Conservation (phyloP, 225 moss, liverwort and hornwort species). For the Asterella californica region DNA sequence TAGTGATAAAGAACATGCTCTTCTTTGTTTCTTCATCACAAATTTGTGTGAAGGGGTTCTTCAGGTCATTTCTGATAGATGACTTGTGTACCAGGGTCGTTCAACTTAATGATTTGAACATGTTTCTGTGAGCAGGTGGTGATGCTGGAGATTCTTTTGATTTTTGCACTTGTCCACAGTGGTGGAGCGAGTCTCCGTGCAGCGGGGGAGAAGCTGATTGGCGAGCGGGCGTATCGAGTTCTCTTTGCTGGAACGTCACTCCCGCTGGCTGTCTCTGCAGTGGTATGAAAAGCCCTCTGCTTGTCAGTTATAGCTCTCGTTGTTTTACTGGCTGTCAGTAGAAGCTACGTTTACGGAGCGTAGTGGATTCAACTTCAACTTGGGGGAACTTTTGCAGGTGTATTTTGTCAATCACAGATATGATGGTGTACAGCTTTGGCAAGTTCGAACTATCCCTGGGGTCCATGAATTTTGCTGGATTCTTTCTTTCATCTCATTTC, state of each 20-base stretch:
- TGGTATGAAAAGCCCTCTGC: constrained; percentile 38
- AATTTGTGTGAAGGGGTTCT: background rate
- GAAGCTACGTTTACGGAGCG: background rate
- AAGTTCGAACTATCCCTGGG: constrained; percentile 69
- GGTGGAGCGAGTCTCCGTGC: constrained; percentile 78
- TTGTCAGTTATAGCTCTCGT: background rate
- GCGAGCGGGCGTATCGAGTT: constrained; percentile 87
- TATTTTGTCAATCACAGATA: constrained; percentile 98
- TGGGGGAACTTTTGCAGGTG: constrained; percentile 39
- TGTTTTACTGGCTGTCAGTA: background rate
- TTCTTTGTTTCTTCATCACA: background rate
- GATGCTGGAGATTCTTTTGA: constrained; percentile 69
- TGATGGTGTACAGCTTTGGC: constrained; percentile 90
- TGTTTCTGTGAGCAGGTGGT: constrained; percentile 49
- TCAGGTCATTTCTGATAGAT: background rate
- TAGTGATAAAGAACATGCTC: no score
- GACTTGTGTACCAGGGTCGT: background rate
- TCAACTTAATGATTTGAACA: background rate
- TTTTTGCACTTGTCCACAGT: constrained; percentile 90
- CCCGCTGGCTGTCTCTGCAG: constrained; percentile 67
- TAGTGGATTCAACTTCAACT: background rate
- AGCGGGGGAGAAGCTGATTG: constrained; percentile 75
- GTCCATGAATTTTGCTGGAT: constrained; percentile 79
- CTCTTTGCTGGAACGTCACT: constrained; percentile 58
- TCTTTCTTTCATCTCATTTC: constrained; percentile 81